A percentile compares a stretch with the other conserved stretches of the same genome.
Evolutionary conservation across 768 basidiomycete species (phyloP).

Genomic region (Hygrophoropsis aurantiaca): DNA sequence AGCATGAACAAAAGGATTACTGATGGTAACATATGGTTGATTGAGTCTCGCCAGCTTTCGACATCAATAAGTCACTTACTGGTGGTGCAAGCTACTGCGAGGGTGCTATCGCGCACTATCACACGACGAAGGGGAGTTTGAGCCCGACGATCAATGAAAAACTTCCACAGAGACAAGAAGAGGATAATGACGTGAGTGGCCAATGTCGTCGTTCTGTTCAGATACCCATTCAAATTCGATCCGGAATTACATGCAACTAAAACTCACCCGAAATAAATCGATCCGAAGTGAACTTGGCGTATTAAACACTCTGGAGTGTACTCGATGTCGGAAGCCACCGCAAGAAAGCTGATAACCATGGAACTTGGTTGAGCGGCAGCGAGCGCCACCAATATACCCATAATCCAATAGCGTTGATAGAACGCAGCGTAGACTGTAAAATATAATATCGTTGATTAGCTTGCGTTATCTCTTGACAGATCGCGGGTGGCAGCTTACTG

Average conservation of each 20-base stretch:
- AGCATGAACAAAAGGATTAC: slow-evolving; percentile 18
- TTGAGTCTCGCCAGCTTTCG: neutral
- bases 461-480: too few species aligned
- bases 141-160: neutral
- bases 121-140: slow-evolving; percentile 5
- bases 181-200: slow-evolving; percentile 9
- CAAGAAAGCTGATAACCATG: slow-evolving; percentile 15
- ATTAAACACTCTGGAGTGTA: slow-evolving; percentile 17
- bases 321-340: slow-evolving; percentile 7
- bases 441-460: neutral
- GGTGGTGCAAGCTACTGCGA: slow-evolving; percentile 8
- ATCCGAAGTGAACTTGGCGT: slow-evolving; percentile 8
- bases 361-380: slow-evolving; percentile 9
- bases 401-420: slow-evolving; percentile 4
- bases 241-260: neutral
- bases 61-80: slow-evolving; percentile 8
- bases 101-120: slow-evolving; percentile 16
- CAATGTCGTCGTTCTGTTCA: slow-evolving; percentile 17
- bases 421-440: slow-evolving; percentile 18
- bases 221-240: neutral
- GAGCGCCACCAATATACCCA: slow-evolving; percentile 9
- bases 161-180: slow-evolving; percentile 20
- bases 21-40: slow-evolving; percentile 1
- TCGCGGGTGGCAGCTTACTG: slow-evolving; percentile 10
- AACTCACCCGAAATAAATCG: slow-evolving; percentile 17